phyloP scores from a whole-genome alignment of 2,329 filamentous ascomycete species.

The Fusarium heterosporum region DNA sequence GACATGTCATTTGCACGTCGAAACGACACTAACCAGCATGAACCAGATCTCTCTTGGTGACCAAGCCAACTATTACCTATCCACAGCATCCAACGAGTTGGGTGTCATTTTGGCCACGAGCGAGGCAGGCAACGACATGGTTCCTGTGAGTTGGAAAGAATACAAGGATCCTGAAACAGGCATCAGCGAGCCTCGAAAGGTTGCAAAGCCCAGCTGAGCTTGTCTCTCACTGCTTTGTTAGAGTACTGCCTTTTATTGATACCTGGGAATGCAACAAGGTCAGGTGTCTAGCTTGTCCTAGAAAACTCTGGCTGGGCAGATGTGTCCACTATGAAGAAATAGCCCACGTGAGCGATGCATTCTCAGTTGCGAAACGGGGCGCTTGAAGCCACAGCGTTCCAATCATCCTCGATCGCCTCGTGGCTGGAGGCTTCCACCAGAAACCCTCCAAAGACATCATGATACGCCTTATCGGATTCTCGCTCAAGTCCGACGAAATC shows the following conservation, averaged over 20 bases:
- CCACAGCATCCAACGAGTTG: conserved; percentile 88
- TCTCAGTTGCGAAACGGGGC: conserved; percentile 1
- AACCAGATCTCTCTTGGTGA: conserved; percentile 86
- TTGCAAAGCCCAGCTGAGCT: conserved; percentile 87
- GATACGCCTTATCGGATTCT: conserved; percentile 1
- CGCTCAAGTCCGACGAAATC: conserved; percentile 18
- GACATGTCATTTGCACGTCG: neutral
- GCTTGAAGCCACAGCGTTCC: conserved; percentile 20
- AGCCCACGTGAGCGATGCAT: conserved; percentile 1
- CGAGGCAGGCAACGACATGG: conserved; percentile 89
- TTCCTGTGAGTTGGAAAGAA: conserved; percentile 94
- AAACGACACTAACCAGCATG: conserved; percentile 3
- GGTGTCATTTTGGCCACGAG: conserved; percentile 94
- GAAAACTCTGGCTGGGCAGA: conserved; percentile 22
- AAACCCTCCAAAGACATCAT: conserved; percentile 9
- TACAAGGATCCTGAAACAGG: conserved; percentile 88
- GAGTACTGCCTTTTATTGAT: conserved; percentile 9
- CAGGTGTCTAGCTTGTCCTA: conserved; percentile 26
- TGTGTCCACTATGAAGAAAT: conserved; percentile 2
- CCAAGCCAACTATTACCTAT: conserved; percentile 95
- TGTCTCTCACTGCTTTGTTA: conserved; percentile 2
- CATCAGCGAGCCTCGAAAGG: conserved; percentile 83
- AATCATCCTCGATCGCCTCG: conserved; percentile 6
- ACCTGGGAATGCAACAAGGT: conserved; percentile 37
- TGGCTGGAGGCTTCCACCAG: conserved; percentile 24